Evolutionary conservation across 2,329 filamentous ascomycete species (phyloP).

Genomic region (Epichloe glyceriae): DNA sequence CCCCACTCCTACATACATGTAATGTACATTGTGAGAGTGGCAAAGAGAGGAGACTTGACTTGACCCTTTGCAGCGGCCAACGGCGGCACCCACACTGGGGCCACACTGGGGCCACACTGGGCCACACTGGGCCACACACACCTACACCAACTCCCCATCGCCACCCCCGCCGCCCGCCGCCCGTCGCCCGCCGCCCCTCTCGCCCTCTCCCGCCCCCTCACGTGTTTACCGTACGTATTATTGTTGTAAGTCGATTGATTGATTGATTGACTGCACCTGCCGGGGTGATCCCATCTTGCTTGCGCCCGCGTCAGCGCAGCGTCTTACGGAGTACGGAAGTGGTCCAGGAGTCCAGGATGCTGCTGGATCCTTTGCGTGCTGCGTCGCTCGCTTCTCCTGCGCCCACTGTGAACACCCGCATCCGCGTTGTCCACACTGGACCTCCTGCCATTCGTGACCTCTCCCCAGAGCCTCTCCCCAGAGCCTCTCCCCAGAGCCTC

Average conservation of each 20-base stretch:
- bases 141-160: neutral
- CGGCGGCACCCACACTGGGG: neutral
- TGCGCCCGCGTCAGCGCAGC: no score
- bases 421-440: conserved; percentile 4
- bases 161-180: neutral
- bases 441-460: neutral
- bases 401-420: neutral
- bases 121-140: neutral
- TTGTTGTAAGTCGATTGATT: no score
- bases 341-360: neutral
- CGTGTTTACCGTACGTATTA: neutral
- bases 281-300: neutral
- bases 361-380: neutral
- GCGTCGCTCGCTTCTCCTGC: no score
- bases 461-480: neutral
- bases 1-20: no score
- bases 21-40: no score
- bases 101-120: neutral
- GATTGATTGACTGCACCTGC: neutral
- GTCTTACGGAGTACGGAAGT: no score
- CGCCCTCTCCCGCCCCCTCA: neutral
- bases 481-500: neutral
- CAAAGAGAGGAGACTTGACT: no score
- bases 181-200: neutral
- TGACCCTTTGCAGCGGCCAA: neutral